Conservation (phyloP, 345 rosid species). For the Salix brachista region DNA sequence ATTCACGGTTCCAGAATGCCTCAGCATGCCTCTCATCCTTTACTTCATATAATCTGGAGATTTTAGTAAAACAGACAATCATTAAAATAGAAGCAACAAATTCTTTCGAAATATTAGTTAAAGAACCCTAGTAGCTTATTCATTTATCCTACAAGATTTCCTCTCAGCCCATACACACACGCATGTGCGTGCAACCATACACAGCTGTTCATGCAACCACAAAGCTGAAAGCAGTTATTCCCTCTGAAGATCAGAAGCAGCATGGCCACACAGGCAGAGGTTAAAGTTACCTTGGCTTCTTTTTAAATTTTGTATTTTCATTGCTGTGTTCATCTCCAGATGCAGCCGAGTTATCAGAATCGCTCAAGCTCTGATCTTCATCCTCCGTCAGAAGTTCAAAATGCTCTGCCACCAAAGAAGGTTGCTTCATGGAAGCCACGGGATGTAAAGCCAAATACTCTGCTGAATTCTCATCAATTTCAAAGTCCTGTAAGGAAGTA, state of each 20-base stretch:
- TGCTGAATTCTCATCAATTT: conserved; percentile 62
- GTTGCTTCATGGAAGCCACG: conserved; percentile 52
- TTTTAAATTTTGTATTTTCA: conserved; percentile 22
- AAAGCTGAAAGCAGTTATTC: neutral
- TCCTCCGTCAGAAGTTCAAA: conserved; percentile 60
- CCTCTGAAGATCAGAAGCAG: neutral
- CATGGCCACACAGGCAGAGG: neutral
- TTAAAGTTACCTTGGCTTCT: conserved; percentile 61
- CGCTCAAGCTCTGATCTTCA: conserved; percentile 45
- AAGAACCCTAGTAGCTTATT: neutral
- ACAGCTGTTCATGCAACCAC: neutral
- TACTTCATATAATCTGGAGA: conserved; percentile 65
- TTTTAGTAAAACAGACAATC: neutral
- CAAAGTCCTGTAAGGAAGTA: conserved; percentile 53
- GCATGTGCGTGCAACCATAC: neutral
- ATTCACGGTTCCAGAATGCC: conserved; percentile 57
- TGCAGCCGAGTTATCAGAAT: conserved; percentile 51
- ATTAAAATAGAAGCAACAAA: neutral
- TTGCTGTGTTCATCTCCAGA: conserved; percentile 45
- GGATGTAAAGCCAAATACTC: conserved; percentile 81
- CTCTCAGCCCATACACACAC: neutral
- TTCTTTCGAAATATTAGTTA: neutral
- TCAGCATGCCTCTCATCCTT: conserved; percentile 85
- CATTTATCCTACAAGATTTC: no score
- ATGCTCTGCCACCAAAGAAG: conserved; percentile 72